These are phyloP conservation scores for Salix udensis DNA, from an alignment of 345 rosid genomes.

Conservation along the genomic window DNA sequence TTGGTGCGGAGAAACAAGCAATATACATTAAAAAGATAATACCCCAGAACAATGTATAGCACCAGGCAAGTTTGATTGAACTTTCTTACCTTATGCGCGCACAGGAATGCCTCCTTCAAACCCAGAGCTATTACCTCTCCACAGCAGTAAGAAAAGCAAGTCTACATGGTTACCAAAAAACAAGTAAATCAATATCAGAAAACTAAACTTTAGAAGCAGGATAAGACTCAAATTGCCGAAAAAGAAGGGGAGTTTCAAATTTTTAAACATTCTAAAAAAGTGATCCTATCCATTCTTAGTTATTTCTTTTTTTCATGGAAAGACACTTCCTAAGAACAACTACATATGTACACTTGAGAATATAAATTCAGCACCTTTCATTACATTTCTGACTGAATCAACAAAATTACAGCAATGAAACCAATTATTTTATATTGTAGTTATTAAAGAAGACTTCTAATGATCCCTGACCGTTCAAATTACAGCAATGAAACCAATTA, in stretches of 20 bases:
- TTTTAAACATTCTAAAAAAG: not conserved
- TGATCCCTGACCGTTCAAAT: not conserved
- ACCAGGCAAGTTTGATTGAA: constrained; percentile 2
- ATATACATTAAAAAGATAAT: not conserved
- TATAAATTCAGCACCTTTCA: too few species aligned
- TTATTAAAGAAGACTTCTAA: not conserved
- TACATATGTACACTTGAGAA: not conserved
- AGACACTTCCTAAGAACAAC: too few species aligned
- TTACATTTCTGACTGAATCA: not conserved
- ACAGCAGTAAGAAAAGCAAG: not conserved
- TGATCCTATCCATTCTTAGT: not conserved
- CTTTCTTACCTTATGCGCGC: constrained; percentile 40
- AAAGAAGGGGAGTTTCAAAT: too few species aligned
- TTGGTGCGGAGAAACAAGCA: not conserved
- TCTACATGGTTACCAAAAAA: not conserved
- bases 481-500: too few species aligned
- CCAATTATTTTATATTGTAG: not conserved
- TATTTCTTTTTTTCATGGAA: too few species aligned
- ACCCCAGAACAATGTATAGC: not conserved
- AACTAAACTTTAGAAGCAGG: not conserved
- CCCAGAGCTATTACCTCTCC: not conserved
- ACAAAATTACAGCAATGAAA: not conserved
- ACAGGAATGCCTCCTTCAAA: not conserved
- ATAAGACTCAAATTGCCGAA: not conserved
- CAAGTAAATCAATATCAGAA: not conserved